Conservation (phyloP, 768 basidiomycete species). For the Leucocoprinus sp. region DNA sequence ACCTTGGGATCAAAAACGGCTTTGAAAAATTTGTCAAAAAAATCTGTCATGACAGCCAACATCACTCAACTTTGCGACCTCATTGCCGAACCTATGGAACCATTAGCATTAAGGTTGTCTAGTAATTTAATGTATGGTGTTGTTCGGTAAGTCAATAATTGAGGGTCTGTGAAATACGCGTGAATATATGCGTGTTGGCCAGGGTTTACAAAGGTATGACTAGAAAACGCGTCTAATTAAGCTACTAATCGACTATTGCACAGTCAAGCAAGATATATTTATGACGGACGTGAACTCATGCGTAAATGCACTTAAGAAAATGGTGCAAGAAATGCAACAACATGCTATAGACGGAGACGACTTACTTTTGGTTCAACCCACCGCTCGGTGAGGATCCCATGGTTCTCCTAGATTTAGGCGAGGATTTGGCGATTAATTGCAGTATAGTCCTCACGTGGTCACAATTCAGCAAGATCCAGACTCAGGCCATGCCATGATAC, state of each 20-base stretch:
- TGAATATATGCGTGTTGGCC: neutral
- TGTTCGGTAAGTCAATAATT: slow-evolving; percentile 47
- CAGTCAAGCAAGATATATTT: slow-evolving; percentile 83
- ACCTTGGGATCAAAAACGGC: slow-evolving; percentile 84
- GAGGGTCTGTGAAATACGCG: neutral
- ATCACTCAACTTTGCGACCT: slow-evolving; percentile 74
- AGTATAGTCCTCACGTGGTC: slow-evolving; percentile 38
- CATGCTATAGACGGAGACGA: slow-evolving; percentile 36
- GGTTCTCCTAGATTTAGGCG: neutral
- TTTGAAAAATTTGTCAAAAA: slow-evolving; percentile 75
- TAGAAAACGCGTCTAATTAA: neutral
- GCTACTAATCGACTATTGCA: neutral
- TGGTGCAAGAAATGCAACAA: slow-evolving; percentile 57
- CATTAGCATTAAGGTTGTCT: slow-evolving; percentile 78
- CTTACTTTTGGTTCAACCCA: slow-evolving; percentile 66
- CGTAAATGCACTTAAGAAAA: slow-evolving; percentile 70
- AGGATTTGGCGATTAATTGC: neutral
- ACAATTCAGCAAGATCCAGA: slow-evolving; percentile 46
- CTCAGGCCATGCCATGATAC: slow-evolving; percentile 43
- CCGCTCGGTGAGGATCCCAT: slow-evolving; percentile 40
- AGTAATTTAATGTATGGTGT: slow-evolving; percentile 88
- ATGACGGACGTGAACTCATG: slow-evolving; percentile 73
- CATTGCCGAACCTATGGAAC: slow-evolving; percentile 78
- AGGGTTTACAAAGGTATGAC: slow-evolving; percentile 38
- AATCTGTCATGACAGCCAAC: slow-evolving; percentile 79